phyloP scores from a whole-genome alignment of 495 filamentous ascomycete species.

The Podospora fimiseda region DNA sequence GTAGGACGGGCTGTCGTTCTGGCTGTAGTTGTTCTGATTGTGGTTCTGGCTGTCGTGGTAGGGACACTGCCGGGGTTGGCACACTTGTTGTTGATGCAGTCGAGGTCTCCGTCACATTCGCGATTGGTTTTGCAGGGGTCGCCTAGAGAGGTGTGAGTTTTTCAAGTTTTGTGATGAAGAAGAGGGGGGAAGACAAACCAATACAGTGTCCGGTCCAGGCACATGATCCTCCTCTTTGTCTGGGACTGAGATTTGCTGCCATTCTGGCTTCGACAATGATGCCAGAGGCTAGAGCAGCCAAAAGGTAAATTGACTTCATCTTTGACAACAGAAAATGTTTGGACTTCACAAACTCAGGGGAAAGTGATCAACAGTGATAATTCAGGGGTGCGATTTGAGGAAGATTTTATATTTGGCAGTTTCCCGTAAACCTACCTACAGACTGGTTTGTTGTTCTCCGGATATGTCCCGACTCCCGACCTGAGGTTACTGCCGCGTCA shows the following conservation, averaged over 20 bases:
- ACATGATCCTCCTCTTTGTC: slow-evolving; percentile 11
- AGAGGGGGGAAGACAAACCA: slow-evolving; percentile 5
- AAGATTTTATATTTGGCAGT: too few species aligned
- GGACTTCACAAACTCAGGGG: too few species aligned
- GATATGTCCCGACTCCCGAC: neutral
- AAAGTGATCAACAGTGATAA: too few species aligned
- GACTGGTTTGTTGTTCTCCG: too few species aligned
- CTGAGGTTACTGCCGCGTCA: neutral
- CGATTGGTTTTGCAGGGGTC: slow-evolving; percentile 16
- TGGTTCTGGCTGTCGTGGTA: slow-evolving; percentile 2
- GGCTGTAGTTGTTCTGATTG: neutral
- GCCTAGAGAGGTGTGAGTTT: too few species aligned
- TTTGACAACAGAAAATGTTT: too few species aligned
- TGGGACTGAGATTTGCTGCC: neutral
- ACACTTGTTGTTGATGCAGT: slow-evolving; percentile 11
- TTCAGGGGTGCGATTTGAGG: too few species aligned
- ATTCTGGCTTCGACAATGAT: slow-evolving; percentile 1
- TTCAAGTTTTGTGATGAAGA: too few species aligned
- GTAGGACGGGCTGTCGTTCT: neutral
- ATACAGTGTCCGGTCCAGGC: slow-evolving; percentile 23
- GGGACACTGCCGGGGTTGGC: slow-evolving; percentile 3
- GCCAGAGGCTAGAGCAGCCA: neutral
- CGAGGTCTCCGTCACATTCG: slow-evolving; percentile 20
- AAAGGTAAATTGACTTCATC: slow-evolving; percentile 10
- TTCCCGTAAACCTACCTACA: too few species aligned